Evolutionary conservation across 495 filamentous ascomycete genomes (phyloP).

Genomic region (Tetracladium setigerum): DNA sequence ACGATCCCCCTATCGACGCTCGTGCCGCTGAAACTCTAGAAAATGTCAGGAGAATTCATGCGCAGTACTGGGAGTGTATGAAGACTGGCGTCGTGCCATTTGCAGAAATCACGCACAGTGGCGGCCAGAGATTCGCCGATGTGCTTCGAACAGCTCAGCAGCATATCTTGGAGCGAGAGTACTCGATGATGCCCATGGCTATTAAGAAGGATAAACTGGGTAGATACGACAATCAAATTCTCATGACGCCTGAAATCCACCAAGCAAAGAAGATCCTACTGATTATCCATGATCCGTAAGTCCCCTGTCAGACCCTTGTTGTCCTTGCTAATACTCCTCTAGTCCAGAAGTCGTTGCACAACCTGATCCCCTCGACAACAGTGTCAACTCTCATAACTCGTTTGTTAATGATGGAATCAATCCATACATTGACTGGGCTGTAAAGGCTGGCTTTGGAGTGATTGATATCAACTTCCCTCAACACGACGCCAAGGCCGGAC

Average conservation of each 20-base stretch:
- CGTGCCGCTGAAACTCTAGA: slow-evolving; percentile 41
- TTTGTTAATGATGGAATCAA: slow-evolving; percentile 72
- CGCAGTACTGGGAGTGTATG: slow-evolving; percentile 57
- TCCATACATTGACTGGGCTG: slow-evolving; percentile 77
- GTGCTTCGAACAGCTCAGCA: slow-evolving; percentile 68
- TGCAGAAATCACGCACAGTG: slow-evolving; percentile 27
- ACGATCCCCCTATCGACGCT: slow-evolving; percentile 39
- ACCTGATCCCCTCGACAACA: slow-evolving; percentile 60
- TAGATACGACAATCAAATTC: slow-evolving; percentile 78
- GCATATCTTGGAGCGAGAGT: slow-evolving; percentile 56
- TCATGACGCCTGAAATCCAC: slow-evolving; percentile 55
- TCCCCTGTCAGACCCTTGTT: slow-evolving; percentile 7
- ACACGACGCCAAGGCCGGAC: slow-evolving; percentile 1
- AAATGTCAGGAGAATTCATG: slow-evolving; percentile 43
- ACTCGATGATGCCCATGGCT: slow-evolving; percentile 66
- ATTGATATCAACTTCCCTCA: slow-evolving; percentile 87
- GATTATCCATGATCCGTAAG: slow-evolving; percentile 78
- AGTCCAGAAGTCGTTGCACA: slow-evolving; percentile 59
- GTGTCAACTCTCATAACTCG: slow-evolving; percentile 71
- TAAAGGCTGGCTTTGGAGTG: slow-evolving; percentile 63
- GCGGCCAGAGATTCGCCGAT: slow-evolving; percentile 43
- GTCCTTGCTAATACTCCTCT: not conserved
- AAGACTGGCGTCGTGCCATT: slow-evolving; percentile 39
- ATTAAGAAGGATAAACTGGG: slow-evolving; percentile 65
- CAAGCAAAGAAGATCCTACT: slow-evolving; percentile 49